Base-by-base conservation (phyloP, 306 rosid genomes). In the Rubus parviflorus region DNA sequence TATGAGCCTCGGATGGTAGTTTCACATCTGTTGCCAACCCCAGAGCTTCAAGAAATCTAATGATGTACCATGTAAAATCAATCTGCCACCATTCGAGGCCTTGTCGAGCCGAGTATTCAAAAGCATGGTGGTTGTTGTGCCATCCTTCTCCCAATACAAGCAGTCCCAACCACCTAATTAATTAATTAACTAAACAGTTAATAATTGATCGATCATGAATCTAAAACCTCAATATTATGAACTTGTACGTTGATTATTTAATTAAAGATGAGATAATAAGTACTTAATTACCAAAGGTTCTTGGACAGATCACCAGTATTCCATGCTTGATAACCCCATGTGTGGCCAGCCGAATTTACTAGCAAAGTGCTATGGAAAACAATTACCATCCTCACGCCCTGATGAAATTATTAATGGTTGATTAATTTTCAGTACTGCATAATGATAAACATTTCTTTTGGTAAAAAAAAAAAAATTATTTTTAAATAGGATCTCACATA, bases 41-140 rank as follows among this genome's bases (percentile, higher is more conserved):
- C 65, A 88, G 8, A 63, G 84, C 80, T 77, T 90, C 92, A 12
- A 93, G 93, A 83, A 90, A 70, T 64, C 52, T 81, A 0, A 93
- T 88, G 0, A 87, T 78, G 15, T 82, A 88, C 98, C 97, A 93
- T 62, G 98, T 91, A 82, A 86, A 56, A 79, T 93, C 98, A 30
- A 93, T 48, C 77, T 93, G 90, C 97, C 97, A 93, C 98, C 98
- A 93, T 79, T 91, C 88, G 2, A 93, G 77, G 67, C 98, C 98
- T 67, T 93, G 98, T 70, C 98, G 52, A 35, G 98, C 96, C 7
- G 98, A 93, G 83, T 70, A 89, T 82, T 91, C 98, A 68, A 93
- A 93, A 19, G 98, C 98, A 46, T 93, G 98, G 86, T 93, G 98
- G 46, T 91, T 93, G 77, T 93, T 93, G 74, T 93, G 97, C 97